Base-by-base conservation (phyloP, 768 basidiomycete species). In the Trametes punicea region DNA sequence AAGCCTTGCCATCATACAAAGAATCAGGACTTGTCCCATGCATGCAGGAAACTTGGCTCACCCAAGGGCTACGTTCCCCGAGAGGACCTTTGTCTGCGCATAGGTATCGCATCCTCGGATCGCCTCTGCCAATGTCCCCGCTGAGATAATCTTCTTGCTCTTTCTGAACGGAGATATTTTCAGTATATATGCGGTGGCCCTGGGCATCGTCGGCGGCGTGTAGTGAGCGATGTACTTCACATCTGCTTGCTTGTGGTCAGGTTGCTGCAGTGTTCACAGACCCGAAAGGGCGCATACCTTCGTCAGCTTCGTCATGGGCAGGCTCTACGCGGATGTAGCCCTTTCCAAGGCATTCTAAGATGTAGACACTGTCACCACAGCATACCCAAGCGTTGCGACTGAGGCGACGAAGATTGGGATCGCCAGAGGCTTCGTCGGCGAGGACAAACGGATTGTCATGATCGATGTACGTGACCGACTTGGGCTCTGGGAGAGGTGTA, bases 341-440 rank as follows among this genome's bases (percentile, higher is more conserved):
- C 58, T 78, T 80, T 11, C 81, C 82, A n/a, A 90, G 69, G 59
- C 85, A 84, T 65, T 91, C 88, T 2, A 95, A 74, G 7, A 95
- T 80, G 68, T 87, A 89, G 15, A 82, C 69, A 31, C 83, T 78
- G 3, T 76, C 74, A 6, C 92, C 90, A 63, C 89, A 91, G 2
- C 82, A 82, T 7, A 96, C 86, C 93, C 93, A 93, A 5, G 88
- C 81, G 61, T 81, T 76, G 18, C 64, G 70, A 60, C 84, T 92
- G 36, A 88, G 55, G 21, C 68, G 69, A 18, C 70, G 59, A 16
- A 89, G 73, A 61, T 85, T 80, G 11, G 85, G 80, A 13, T 66
- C 74, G 11, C 81, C 82, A 3, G 79, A 79, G 20, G 73, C 75
- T 31, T 76, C 63, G 27, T 77, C 71, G 5, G 80, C 74, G 44